Conservation (phyloP, 2,329 filamentous ascomycete genomes). For the Tolypocladium amazonense region DNA sequence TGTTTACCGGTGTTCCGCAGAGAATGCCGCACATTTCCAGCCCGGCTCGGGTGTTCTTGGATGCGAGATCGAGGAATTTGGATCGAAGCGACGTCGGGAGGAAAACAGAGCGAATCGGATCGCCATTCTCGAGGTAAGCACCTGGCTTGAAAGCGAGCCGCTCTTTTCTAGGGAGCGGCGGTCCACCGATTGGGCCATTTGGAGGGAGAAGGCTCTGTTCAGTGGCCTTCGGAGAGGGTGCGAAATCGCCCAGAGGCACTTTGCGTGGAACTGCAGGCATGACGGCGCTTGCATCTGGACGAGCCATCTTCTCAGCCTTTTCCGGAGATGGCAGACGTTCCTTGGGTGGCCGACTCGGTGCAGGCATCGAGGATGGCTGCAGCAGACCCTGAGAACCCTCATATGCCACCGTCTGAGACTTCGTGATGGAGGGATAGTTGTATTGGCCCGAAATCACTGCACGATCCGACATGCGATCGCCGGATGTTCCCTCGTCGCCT, state of each 20-base stretch:
- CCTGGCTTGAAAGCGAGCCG: slow-evolving; percentile 61
- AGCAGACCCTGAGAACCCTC: slow-evolving; percentile 12
- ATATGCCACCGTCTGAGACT: slow-evolving; percentile 37
- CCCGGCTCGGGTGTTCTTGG: slow-evolving; percentile 66
- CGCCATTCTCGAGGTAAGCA: slow-evolving; percentile 82
- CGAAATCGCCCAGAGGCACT: slow-evolving; percentile 12
- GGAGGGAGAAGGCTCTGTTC: slow-evolving; percentile 15
- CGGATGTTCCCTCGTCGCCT: slow-evolving; percentile 12
- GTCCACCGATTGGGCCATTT: slow-evolving; percentile 13
- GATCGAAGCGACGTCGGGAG: slow-evolving; percentile 65
- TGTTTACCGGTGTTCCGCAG: slow-evolving; percentile 82
- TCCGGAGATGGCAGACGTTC: slow-evolving; percentile 8
- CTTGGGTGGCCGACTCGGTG: slow-evolving; percentile 23
- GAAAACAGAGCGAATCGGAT: slow-evolving; percentile 78
- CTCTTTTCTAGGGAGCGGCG: slow-evolving; percentile 34
- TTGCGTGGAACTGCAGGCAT: slow-evolving; percentile 18
- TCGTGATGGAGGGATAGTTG: slow-evolving; percentile 46
- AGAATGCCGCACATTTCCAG: slow-evolving; percentile 94
- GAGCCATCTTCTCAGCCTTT: slow-evolving; percentile 1
- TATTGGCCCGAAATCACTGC: slow-evolving; percentile 25
- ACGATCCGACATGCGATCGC: slow-evolving; percentile 10
- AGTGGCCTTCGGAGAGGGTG: slow-evolving; percentile 4
- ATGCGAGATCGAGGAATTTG: slow-evolving; percentile 64
- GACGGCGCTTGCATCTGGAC: not conserved
- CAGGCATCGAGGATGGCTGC: slow-evolving; percentile 10